Percentiles rank a stretch among this genome's conserved stretches.
Conservation (phyloP, 2,329 filamentous ascomycete genomes). For the Camillea tinctor region DNA sequence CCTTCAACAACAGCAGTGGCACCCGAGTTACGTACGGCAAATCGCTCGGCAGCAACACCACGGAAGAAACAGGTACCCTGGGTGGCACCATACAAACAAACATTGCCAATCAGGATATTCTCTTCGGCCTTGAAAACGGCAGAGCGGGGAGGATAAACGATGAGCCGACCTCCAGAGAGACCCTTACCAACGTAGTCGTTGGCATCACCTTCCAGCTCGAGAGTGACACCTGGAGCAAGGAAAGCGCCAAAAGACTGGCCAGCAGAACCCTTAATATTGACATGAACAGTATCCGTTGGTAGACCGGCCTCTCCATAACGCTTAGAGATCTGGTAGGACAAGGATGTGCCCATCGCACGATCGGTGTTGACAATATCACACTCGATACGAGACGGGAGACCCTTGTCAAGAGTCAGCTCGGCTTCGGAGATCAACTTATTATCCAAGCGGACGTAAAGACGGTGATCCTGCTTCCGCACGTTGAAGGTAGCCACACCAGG, state of each 20-base stretch:
- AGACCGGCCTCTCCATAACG: slow-evolving; percentile 86
- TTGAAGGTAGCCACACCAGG: slow-evolving; percentile 96
- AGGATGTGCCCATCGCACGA: slow-evolving; percentile 85
- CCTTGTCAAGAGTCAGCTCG: slow-evolving; percentile 91
- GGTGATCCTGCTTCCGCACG: slow-evolving; percentile 95
- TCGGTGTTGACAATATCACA: slow-evolving; percentile 97
- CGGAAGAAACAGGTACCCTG: slow-evolving; percentile 93
- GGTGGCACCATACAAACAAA: slow-evolving; percentile 93
- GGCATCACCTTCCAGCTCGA: slow-evolving; percentile 92
- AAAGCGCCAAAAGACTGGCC: slow-evolving; percentile 96
- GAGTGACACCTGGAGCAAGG: slow-evolving; percentile 86
- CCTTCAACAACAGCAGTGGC: slow-evolving; percentile 95
- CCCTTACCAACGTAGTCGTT: slow-evolving; percentile 98
- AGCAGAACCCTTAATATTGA: slow-evolving; percentile 93
- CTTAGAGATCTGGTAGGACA: slow-evolving; percentile 95
- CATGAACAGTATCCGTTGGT: slow-evolving; percentile 89
- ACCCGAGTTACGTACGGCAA: slow-evolving; percentile 94
- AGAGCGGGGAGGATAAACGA: slow-evolving; percentile 87
- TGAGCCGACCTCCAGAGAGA: slow-evolving; percentile 86
- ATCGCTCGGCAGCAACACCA: slow-evolving; percentile 92
- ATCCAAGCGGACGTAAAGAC: slow-evolving; percentile 86
- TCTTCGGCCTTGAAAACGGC: slow-evolving; percentile 95
- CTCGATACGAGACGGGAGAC: slow-evolving; percentile 87
- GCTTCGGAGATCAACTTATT: slow-evolving; percentile 97
- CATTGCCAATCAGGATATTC: slow-evolving; percentile 90